Percentiles rank a stretch among this genome's conserved stretches.
Evolutionary conservation across 129 eudicot species (phyloP).

Genomic region (Flaveria brownii): DNA sequence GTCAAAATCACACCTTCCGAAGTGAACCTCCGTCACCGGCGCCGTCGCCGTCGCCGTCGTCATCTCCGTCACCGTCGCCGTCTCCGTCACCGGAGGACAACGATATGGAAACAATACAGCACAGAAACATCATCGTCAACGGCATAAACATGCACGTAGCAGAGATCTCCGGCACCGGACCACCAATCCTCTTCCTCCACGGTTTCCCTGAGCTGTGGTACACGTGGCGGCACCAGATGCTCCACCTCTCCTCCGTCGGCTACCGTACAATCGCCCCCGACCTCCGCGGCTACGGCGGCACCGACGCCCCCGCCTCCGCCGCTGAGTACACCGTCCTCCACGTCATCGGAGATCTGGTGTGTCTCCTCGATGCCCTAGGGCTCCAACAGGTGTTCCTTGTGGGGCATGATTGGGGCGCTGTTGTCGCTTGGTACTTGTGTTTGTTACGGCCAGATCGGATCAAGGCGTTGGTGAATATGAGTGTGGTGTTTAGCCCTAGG

Average conservation of each 20-base stretch:
- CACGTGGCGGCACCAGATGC: slow-evolving; percentile 60
- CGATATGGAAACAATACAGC: slow-evolving; percentile 61
- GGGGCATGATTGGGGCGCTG: slow-evolving; percentile 89
- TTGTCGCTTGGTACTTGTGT: slow-evolving; percentile 62
- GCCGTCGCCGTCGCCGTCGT: not conserved
- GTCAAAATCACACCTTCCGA: no score
- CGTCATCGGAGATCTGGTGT: slow-evolving; percentile 70
- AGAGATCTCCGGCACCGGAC: slow-evolving; percentile 55
- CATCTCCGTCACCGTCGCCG: not conserved
- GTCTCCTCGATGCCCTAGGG: slow-evolving; percentile 52
- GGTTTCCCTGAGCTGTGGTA: slow-evolving; percentile 90
- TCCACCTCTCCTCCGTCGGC: slow-evolving; percentile 58
- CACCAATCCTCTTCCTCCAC: slow-evolving; percentile 71
- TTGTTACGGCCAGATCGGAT: slow-evolving; percentile 66
- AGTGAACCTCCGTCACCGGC: no score
- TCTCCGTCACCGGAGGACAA: not conserved
- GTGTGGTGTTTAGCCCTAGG: slow-evolving; percentile 62
- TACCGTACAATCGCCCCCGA: slow-evolving; percentile 84
- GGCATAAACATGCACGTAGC: slow-evolving; percentile 85
- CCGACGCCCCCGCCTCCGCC: slow-evolving; percentile 64
- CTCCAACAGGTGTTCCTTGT: slow-evolving; percentile 59
- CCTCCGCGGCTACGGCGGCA: slow-evolving; percentile 89
- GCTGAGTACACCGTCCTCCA: slow-evolving; percentile 68
- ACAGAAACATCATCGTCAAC: slow-evolving; percentile 50
- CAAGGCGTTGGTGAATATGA: slow-evolving; percentile 60